A percentile compares a stretch with the other conserved stretches of the same genome.
Evolutionary conservation across 2,329 filamentous ascomycete genomes (phyloP).

Genomic region (Alternaria brassicicola): DNA sequence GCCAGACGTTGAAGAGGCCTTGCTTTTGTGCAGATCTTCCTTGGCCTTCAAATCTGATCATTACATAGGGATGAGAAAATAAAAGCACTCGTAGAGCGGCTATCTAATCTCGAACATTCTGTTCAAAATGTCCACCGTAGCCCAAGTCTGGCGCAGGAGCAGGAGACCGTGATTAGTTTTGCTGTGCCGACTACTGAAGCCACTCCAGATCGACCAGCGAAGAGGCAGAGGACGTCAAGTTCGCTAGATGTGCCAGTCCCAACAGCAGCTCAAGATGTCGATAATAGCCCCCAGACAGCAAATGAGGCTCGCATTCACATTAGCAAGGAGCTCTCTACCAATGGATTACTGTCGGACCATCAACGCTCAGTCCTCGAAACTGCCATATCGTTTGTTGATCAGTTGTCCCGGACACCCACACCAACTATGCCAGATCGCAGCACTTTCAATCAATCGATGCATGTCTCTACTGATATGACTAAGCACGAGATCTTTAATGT

Average conservation of each 20-base stretch:
- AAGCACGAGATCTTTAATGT: conserved; percentile 36
- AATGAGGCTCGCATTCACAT: conserved; percentile 36
- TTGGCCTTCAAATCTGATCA: background rate
- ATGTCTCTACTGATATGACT: conserved; percentile 32
- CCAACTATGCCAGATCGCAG: conserved; percentile 31
- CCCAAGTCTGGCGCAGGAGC: conserved; percentile 3
- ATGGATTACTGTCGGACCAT: conserved; percentile 31
- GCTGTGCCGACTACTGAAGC: conserved; percentile 1
- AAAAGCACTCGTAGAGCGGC: conserved; percentile 35
- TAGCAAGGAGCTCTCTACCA: conserved; percentile 38
- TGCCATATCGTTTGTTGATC: conserved; percentile 40
- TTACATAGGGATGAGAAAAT: conserved; percentile 37
- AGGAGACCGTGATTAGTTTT: background rate
- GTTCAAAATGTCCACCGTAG: conserved; percentile 21
- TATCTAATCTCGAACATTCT: conserved; percentile 36
- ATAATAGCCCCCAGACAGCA: conserved; percentile 26
- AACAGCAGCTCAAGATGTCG: conserved; percentile 23
- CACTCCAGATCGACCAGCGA: conserved; percentile 24
- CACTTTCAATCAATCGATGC: conserved; percentile 33
- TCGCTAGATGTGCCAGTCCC: conserved; percentile 13
- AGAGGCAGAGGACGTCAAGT: conserved; percentile 29
- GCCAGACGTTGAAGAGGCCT: background rate
- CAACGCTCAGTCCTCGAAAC: conserved; percentile 41
- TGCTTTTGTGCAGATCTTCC: background rate
- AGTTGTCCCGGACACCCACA: conserved; percentile 32